phyloP scores from a whole-genome alignment of 1,284 basidiomycete species.

The Tremellales sp. region DNA sequence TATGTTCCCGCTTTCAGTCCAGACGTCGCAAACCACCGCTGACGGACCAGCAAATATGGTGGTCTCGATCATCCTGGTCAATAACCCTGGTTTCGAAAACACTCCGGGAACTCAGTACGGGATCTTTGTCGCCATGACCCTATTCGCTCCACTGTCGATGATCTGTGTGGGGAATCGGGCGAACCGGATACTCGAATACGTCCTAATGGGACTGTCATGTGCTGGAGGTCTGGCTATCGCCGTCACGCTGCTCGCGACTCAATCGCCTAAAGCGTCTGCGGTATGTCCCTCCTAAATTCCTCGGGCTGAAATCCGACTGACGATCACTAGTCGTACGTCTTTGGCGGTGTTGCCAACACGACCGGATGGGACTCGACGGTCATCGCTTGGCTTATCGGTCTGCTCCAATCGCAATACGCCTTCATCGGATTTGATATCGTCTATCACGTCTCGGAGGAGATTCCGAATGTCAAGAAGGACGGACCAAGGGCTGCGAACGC shows the following conservation, averaged over 20 bases:
- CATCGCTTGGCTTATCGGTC: slow-evolving; percentile 28
- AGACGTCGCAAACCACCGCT: too few relatives aligned
- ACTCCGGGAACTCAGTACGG: slow-evolving; percentile 18
- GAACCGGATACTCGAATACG: slow-evolving; percentile 13
- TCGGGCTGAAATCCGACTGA: background rate
- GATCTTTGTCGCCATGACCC: slow-evolving; percentile 18
- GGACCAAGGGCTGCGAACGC: slow-evolving; percentile 16
- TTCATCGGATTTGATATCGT: slow-evolving; percentile 60
- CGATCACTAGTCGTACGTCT: slow-evolving; percentile 47
- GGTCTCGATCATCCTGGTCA: slow-evolving; percentile 1
- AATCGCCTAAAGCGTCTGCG: slow-evolving; percentile 16
- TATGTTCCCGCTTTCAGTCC: slow-evolving; percentile 5
- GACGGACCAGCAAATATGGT: slow-evolving; percentile 18
- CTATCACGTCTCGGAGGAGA: slow-evolving; percentile 25
- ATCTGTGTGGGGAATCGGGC: slow-evolving; percentile 10
- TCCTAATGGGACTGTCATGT: slow-evolving; percentile 32
- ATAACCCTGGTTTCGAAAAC: slow-evolving; percentile 8
- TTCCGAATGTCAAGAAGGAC: slow-evolving; percentile 21
- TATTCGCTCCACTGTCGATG: slow-evolving; percentile 13
- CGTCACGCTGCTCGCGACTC: slow-evolving; percentile 41
- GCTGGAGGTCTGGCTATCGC: slow-evolving; percentile 39
- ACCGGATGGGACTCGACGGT: slow-evolving; percentile 49
- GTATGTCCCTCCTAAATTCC: slow-evolving; percentile 9
- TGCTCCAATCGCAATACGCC: slow-evolving; percentile 19
- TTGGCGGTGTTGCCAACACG: slow-evolving; percentile 40